Evolutionary conservation across 2,329 filamentous ascomycete genomes (phyloP), one percentile per base, ranked within the genome.

Genomic region (Colletotrichum sp.): DNA sequence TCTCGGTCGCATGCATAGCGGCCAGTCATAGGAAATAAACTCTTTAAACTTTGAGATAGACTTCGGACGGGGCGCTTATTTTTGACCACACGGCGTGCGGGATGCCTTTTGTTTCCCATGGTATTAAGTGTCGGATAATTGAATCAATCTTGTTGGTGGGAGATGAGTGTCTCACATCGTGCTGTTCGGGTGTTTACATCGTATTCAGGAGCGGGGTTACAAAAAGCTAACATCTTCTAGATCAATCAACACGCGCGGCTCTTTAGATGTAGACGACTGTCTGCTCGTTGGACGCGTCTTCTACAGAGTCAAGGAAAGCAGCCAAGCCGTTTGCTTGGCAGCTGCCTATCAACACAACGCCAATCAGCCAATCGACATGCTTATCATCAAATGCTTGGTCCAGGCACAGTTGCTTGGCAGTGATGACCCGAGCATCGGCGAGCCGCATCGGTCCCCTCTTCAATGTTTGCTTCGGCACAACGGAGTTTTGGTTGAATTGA

Each of bases 31-130:
- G 39, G 59, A 73, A 75, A 68, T 73, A 73, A 73, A 75, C 70
- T 75, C 73, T 75, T 75, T 75, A 68, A 52, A 55, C 73, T 75
- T 73, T 65, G 10, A 52, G 64, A 75, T 73, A 73, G 70, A 60
- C 63, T 73, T 73, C 26, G 69, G 69, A 21, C 39, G 32, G 55
- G 21, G 64, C 73, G 73, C 73, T 75, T 73, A 68, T 59, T 68
- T 32, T 28, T 43, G 21, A 63, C 39, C 15, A 39, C 34, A 26
- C 34, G 24, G 52, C 15, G 10, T 48, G 10, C 43, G 9, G 28
- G n/a, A 24, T 10, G 18, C 28, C 59, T 12, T 34, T 13, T 34
- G 26, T 34, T 61, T 21, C 28, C 6, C 9, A 1, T 12, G 6
- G 16, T 28, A n/a, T 30, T 4, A 30, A 60, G 26, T 60, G 57